A percentile compares a stretch with the other conserved stretches of the same genome.
Evolutionary conservation across 2,329 filamentous ascomycete species (phyloP).

Genomic region (Hymenoscyphus albidus): DNA sequence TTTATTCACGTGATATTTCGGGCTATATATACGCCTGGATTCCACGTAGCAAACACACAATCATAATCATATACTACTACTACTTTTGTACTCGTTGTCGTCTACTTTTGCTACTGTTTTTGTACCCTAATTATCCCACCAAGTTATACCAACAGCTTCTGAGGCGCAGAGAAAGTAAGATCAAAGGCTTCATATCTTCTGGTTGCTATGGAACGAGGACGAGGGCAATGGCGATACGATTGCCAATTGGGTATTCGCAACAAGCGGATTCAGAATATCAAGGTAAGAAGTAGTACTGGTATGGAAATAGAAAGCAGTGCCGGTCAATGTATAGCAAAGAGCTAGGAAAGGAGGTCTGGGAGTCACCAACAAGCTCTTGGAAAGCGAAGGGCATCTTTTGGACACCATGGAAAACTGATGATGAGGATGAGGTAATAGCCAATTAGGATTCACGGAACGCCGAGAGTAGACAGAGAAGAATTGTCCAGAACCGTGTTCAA

Average conservation of each 20-base stretch:
- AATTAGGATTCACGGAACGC: background rate
- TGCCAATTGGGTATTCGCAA: background rate
- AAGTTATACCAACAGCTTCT: background rate
- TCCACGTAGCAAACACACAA: too few relatives aligned
- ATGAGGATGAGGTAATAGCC: background rate
- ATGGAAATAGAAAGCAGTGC: background rate
- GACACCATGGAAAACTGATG: background rate
- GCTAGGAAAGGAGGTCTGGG: background rate
- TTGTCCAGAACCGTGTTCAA: too few relatives aligned
- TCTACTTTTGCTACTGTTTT: too few relatives aligned
- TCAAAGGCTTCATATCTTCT: background rate
- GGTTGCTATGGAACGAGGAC: background rate
- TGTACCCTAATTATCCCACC: too few relatives aligned
- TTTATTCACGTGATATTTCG: too few relatives aligned
- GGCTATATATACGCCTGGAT: too few relatives aligned
- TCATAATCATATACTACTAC: too few relatives aligned
- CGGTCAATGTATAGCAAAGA: background rate
- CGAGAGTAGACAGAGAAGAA: background rate
- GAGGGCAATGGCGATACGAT: background rate
- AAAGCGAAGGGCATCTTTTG: background rate
- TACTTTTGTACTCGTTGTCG: too few relatives aligned
- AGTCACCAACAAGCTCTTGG: background rate
- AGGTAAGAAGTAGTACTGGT: background rate
- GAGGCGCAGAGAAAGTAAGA: background rate
- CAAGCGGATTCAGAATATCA: background rate